Evolutionary conservation across 352 stramenopile genomes (phyloP), one percentile per base, ranked within the genome.

Genomic region (Pythium diclinum): DNA sequence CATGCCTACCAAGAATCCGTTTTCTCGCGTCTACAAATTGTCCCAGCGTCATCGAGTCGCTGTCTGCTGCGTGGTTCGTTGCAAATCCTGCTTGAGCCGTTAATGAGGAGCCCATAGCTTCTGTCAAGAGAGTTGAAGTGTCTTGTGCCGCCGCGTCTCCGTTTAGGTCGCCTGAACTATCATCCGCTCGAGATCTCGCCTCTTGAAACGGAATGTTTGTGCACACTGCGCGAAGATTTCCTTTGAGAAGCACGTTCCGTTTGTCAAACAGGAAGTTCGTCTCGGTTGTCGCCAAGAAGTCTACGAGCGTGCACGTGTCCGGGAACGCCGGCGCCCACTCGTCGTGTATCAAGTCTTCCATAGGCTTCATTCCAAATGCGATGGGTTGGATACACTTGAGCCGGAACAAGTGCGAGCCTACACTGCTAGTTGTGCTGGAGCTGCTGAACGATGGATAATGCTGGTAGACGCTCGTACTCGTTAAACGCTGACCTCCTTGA

Each of bases 281-380:
- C 40, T 76, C 46, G 17, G 56, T 38, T 21, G 61, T 49, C 14
- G 69, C 69, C 42, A 82, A 63, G 30, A 69, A 82, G 52, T 77
- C 72, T 16, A 82, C 56, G 17, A 76, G 63, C 3, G 72, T 63
- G 25, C 60, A 55, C 14, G 75, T 82, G 8, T 82, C 72, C 23
- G 75, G 75, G 36, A 82, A 77, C n/a, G 75, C 58, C n/a, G 75
- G 72, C 0, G 75, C 64, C 75, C 69, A 82, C 34, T 79, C 72
- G 0, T 72, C 65, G 13, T 64, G 47, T 9, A 79, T 63, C 23
- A 56, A 23, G 3, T 68, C 64, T 3, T 76, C 62, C 23, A 72
- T 46, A 3, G 63, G 61, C 14, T 73, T 62, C 75, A 82, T 78
- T 4, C 66, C 59, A 49, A 82, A 82, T 21, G 69, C 69, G 21